Conservation (phyloP, 495 filamentous ascomycete genomes). For the Penicillium robsamsonii region DNA sequence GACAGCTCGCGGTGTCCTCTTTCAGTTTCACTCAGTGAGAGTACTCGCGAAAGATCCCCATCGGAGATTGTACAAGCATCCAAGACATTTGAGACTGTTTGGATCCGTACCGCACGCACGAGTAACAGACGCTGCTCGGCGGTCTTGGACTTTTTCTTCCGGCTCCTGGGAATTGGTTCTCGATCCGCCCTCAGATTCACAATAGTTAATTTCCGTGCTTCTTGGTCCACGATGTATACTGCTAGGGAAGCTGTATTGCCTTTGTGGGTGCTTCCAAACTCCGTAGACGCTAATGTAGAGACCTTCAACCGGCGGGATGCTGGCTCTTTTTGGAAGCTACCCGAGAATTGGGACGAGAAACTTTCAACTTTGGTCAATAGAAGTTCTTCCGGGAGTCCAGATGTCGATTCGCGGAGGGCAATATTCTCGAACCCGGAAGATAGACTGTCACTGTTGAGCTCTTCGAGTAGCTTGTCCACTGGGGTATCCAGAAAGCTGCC, state of each 20-base stretch:
- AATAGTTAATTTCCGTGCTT: slow-evolving; percentile 65
- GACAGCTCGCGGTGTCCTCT: slow-evolving; percentile 62
- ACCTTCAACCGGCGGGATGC: slow-evolving; percentile 53
- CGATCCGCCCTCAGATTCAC: slow-evolving; percentile 55
- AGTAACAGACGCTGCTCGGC: slow-evolving; percentile 34
- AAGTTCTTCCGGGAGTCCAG: slow-evolving; percentile 71
- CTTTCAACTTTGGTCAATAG: slow-evolving; percentile 70
- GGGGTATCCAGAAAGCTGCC: slow-evolving; percentile 63
- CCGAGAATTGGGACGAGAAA: slow-evolving; percentile 60
- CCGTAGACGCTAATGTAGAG: slow-evolving; percentile 62
- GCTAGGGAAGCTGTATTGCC: slow-evolving; percentile 49
- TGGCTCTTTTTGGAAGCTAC: slow-evolving; percentile 50
- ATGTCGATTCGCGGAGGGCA: slow-evolving; percentile 66
- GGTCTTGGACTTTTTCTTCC: slow-evolving; percentile 30
- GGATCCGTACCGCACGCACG: slow-evolving; percentile 42
- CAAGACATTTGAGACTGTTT: slow-evolving; percentile 54
- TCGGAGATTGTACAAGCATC: slow-evolving; percentile 76
- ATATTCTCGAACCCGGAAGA: slow-evolving; percentile 69
- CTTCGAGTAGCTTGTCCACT: slow-evolving; percentile 70
- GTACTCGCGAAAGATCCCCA: slow-evolving; percentile 61
- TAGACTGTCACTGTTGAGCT: slow-evolving; percentile 60
- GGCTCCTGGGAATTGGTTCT: slow-evolving; percentile 33
- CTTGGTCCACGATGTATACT: slow-evolving; percentile 65
- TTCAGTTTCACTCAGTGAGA: slow-evolving; percentile 66
- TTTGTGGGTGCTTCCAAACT: slow-evolving; percentile 32